phyloP scores from a whole-genome alignment of 1,284 basidiomycete genomes.

The Puccinia coronata region DNA sequence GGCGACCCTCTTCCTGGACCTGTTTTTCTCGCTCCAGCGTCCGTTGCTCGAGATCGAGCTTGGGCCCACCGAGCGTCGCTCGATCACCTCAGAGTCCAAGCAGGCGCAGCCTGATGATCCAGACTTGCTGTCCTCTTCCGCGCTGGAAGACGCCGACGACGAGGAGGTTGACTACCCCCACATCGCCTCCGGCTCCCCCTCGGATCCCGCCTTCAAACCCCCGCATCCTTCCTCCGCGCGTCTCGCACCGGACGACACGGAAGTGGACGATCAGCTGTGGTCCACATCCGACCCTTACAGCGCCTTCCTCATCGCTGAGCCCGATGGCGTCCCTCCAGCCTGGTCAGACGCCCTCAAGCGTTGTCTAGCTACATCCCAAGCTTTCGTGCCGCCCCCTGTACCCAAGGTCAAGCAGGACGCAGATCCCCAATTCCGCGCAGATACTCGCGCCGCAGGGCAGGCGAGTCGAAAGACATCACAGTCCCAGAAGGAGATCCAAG shows the following conservation, averaged over 20 bases:
- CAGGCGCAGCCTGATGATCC: slow-evolving; percentile 10
- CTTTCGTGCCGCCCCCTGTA: slow-evolving; percentile 28
- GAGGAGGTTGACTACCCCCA: slow-evolving; percentile 3
- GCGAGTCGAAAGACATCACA: neutral
- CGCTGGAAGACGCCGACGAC: neutral
- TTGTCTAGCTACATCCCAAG: slow-evolving; percentile 30
- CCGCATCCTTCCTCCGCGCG: slow-evolving; percentile 10
- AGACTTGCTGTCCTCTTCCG: neutral
- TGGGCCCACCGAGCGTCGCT: slow-evolving; percentile 21
- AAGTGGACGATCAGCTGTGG: slow-evolving; percentile 28
- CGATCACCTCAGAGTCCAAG: slow-evolving; percentile 16
- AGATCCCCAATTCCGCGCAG: neutral
- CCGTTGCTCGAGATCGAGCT: slow-evolving; percentile 43
- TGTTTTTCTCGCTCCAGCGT: slow-evolving; percentile 33
- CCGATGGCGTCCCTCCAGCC: slow-evolving; percentile 37
- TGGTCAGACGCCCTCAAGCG: slow-evolving; percentile 31
- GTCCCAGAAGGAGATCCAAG: neutral
- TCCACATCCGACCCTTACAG: slow-evolving; percentile 23
- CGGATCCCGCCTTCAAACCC: slow-evolving; percentile 42
- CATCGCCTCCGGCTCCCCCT: slow-evolving; percentile 25
- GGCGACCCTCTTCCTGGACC: slow-evolving; percentile 26
- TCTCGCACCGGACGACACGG: slow-evolving; percentile 5
- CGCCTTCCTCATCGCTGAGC: slow-evolving; percentile 32
- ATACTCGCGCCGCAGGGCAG: neutral
- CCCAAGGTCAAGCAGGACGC: neutral